These are phyloP conservation scores for Tetrahymena elliotti DNA, from an alignment of 73 alveolate genomes.

Conservation along the genomic window DNA sequence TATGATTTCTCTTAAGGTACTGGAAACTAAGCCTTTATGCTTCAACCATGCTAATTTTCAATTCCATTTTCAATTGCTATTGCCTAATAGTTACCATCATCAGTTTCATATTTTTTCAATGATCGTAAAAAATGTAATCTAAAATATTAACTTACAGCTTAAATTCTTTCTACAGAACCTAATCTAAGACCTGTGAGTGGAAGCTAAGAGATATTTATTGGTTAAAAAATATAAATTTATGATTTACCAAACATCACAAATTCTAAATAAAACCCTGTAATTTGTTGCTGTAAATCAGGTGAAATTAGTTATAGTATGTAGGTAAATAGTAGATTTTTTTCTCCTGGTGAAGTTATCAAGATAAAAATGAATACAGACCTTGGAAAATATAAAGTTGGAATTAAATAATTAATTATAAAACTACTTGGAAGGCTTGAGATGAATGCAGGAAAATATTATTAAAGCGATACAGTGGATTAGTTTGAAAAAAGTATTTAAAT, in stretches of 20 bases:
- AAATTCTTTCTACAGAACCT: not conserved
- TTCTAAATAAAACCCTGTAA: not conserved
- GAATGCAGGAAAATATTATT: not conserved
- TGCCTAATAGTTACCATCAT: not conserved
- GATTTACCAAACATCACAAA: not conserved
- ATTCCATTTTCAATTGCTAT: not conserved
- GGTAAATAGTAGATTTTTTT: not conserved
- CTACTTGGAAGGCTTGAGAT: not conserved
- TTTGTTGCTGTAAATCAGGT: not conserved
- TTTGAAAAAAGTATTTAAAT: not conserved
- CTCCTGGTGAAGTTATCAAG: not conserved
- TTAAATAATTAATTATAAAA: no score
- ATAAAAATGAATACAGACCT: not conserved
- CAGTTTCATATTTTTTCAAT: not conserved
- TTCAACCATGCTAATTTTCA: not conserved
- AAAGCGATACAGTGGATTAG: no score
- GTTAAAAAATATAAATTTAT: no score
- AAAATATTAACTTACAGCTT: not conserved
- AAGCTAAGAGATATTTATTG: not conserved
- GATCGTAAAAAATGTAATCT: not conserved
- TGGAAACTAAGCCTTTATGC: not conserved
- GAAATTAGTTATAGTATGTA: no score
- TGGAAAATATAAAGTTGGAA: no score
- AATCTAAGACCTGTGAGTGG: not conserved
- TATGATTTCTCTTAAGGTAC: not conserved